Base-by-base conservation (phyloP, 2,329 filamentous ascomycete species). In the Chaetothyriales sp. region DNA sequence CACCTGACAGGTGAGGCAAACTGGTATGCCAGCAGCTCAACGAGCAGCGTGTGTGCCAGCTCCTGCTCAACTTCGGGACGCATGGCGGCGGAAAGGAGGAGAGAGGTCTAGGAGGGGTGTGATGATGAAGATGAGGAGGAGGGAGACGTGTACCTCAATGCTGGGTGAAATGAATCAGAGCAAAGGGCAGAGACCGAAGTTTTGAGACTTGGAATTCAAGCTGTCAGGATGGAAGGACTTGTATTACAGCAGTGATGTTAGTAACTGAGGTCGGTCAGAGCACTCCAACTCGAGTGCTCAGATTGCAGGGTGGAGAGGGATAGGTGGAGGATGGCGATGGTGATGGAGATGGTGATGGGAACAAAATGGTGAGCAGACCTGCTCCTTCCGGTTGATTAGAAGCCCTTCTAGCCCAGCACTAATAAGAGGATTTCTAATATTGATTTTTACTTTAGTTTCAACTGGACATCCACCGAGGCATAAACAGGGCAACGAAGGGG, bases 51-150 rank as follows among this genome's bases (percentile, higher is more conserved):
- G 72, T 98, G 90, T 66, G 92, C 85, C 70, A 98, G 86, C 77
- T 98, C 92, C 73, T 98, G 92, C 81, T 98, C 90, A 70, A 96
- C 78, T 80, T 98, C 92, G 70, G 92, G 92, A 76, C 86, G 86
- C 90, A 96, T 96, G 63, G 64, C 83, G 73, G 53, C 55, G 58
- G 28, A 36, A 10, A 12, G 56, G 54, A 56, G 54, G 55, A 52
- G 57, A n/a, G 55, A 54, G 53, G 55, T 49, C 55, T 56, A 49
- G 58, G 45, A 43, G 55, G 46, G 51, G 28, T 55, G 52, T 53
- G 54, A 51, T 26, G 58, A 57, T 44, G 54, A 50, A 45, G 51
- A 51, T 53, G 53, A 57, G 49, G 36, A 36, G 25, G 36, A n/a
- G 48, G 43, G 25, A 18, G 39, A 47, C 45, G 26, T 49, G 47